Conservation (phyloP, 2,329 filamentous ascomycete species). For the Alternaria gaisen region DNA sequence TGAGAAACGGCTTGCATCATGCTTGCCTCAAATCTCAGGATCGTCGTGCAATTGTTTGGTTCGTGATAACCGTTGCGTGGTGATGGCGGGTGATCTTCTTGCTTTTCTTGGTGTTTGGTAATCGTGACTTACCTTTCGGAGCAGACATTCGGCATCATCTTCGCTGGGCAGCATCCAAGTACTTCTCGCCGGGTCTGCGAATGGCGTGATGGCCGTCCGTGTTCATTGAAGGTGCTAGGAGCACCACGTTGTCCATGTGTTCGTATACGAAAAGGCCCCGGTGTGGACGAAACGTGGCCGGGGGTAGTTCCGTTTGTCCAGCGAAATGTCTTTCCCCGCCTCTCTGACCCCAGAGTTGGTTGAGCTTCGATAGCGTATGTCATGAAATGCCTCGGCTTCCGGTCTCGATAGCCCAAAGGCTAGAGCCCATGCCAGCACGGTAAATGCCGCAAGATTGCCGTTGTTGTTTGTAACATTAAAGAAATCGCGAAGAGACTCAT, state of each 20-base stretch:
- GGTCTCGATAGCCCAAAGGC: neutral
- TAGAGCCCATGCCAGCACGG: neutral
- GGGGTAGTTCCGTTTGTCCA: slow-evolving; percentile 1
- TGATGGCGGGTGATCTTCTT: neutral
- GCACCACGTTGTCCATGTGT: slow-evolving; percentile 13
- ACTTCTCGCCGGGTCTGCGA: neutral
- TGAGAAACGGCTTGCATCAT: slow-evolving; percentile 5
- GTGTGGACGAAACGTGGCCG: slow-evolving; percentile 4
- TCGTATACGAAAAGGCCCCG: slow-evolving; percentile 7
- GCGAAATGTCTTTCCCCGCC: slow-evolving; percentile 5
- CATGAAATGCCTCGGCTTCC: slow-evolving; percentile 6
- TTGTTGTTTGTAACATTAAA: neutral
- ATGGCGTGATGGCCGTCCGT: neutral
- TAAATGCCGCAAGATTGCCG: neutral
- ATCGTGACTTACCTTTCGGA: neutral
- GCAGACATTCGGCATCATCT: neutral
- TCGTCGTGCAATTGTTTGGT: neutral
- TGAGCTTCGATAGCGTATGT: slow-evolving; percentile 6
- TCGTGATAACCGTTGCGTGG: slow-evolving; percentile 5
- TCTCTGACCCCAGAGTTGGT: slow-evolving; percentile 1
- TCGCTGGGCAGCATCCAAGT: neutral
- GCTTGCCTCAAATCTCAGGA: neutral
- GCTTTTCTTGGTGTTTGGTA: neutral
- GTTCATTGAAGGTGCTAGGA: slow-evolving; percentile 4
- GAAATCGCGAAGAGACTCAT: neutral